Evolutionary conservation across 768 basidiomycete species (phyloP).

Genomic region (Boletus rex-veris): DNA sequence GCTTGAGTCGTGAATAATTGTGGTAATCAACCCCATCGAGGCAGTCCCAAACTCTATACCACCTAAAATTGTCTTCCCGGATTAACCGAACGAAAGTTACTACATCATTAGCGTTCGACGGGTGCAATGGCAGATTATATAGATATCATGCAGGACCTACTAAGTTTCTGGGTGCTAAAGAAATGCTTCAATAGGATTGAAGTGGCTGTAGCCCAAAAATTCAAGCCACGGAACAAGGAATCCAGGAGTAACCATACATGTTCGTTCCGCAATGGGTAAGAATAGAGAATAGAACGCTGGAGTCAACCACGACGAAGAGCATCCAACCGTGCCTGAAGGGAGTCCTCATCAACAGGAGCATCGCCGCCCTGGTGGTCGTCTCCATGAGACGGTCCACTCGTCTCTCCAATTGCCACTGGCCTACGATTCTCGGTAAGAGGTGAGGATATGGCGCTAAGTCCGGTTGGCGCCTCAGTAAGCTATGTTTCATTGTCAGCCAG

Average conservation of each 20-base stretch:
- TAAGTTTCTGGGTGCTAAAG: not conserved
- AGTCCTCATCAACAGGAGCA: slow-evolving; percentile 77
- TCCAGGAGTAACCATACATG: slow-evolving; percentile 2
- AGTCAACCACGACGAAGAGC: slow-evolving; percentile 71
- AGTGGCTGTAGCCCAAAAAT: not conserved
- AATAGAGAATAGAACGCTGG: not conserved
- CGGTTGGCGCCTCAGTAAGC: slow-evolving; percentile 83
- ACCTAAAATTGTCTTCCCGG: too few species aligned
- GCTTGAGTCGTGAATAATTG: slow-evolving; percentile 17
- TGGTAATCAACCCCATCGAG: too few species aligned
- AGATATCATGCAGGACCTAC: not conserved
- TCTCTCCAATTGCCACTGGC: slow-evolving; percentile 83
- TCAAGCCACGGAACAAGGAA: not conserved
- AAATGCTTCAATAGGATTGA: not conserved
- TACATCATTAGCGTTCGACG: not conserved
- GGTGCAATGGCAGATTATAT: not conserved
- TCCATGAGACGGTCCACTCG: slow-evolving; percentile 32
- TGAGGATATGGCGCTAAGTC: slow-evolving; percentile 57
- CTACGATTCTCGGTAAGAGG: slow-evolving; percentile 63
- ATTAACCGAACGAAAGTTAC: too few species aligned
- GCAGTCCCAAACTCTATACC: too few species aligned
- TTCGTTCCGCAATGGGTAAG: slow-evolving; percentile 9
- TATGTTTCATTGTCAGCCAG: slow-evolving; percentile 31
- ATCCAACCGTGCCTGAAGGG: slow-evolving; percentile 89
- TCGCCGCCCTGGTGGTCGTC: slow-evolving; percentile 39